Evolutionary conservation across 768 basidiomycete species (phyloP).

Genomic region (Mycena indigotica): DNA sequence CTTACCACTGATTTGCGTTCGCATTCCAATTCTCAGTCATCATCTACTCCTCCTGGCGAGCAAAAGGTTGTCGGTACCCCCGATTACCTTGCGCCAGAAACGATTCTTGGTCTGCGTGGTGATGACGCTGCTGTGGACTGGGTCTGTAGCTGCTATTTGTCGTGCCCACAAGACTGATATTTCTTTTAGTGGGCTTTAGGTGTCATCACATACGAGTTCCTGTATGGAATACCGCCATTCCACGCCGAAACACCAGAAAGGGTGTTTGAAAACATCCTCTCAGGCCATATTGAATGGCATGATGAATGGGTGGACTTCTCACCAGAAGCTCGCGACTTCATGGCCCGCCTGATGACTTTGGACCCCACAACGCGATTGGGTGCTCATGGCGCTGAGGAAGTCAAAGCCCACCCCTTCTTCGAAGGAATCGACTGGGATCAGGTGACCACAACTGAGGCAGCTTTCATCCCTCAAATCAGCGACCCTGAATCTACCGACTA

Average conservation of each 20-base stretch:
- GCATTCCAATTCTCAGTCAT: slow-evolving; percentile 52
- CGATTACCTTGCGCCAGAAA: slow-evolving; percentile 95
- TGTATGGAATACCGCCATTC: slow-evolving; percentile 97
- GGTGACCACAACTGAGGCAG: slow-evolving; percentile 84
- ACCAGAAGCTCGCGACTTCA: slow-evolving; percentile 85
- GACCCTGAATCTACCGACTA: slow-evolving; percentile 99
- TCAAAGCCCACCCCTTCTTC: slow-evolving; percentile 91
- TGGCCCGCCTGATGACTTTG: slow-evolving; percentile 79
- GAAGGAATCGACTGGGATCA: slow-evolving; percentile 91
- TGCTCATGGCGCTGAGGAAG: slow-evolving; percentile 84
- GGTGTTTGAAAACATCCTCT: slow-evolving; percentile 98
- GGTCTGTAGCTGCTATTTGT: slow-evolving; percentile 53
- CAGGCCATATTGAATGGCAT: slow-evolving; percentile 93
- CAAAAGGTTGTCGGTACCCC: slow-evolving; percentile 98
- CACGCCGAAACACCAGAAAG: slow-evolving; percentile 96
- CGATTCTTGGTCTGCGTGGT: slow-evolving; percentile 90
- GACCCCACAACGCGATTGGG: slow-evolving; percentile 84
- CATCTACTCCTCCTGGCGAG: slow-evolving; percentile 75
- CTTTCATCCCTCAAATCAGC: slow-evolving; percentile 92
- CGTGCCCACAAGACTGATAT: slow-evolving; percentile 4
- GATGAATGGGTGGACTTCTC: slow-evolving; percentile 90
- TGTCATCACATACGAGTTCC: slow-evolving; percentile 96
- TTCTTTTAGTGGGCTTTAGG: slow-evolving; percentile 90
- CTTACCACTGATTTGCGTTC: slow-evolving; percentile 81
- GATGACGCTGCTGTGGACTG: slow-evolving; percentile 97